Evolutionary conservation across 2,329 filamentous ascomycete species (phyloP).

Genomic region (Daldinia sp.): DNA sequence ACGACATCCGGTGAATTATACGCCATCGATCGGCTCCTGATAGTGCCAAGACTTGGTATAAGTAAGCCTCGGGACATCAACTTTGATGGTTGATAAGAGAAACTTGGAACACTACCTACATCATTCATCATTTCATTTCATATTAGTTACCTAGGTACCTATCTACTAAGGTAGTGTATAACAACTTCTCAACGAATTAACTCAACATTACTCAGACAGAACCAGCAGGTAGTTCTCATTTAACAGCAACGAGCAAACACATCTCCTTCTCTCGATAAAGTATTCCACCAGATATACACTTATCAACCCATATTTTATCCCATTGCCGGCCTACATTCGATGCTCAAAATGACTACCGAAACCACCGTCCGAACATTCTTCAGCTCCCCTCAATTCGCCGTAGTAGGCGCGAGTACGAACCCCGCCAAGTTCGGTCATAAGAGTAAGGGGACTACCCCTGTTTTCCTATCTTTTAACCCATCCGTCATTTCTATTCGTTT

Average conservation of each 20-base stretch:
- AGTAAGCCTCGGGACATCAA: slow-evolving; percentile 22
- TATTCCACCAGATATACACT: slow-evolving; percentile 22
- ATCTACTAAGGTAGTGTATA: no score
- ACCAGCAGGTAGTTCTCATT: slow-evolving; percentile 24
- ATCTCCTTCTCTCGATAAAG: slow-evolving; percentile 13
- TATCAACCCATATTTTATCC: slow-evolving; percentile 8
- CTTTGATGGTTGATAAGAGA: slow-evolving; percentile 7
- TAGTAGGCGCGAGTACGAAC: slow-evolving; percentile 90
- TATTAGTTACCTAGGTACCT: no score
- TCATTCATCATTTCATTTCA: slow-evolving; percentile 13
- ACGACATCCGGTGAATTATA: slow-evolving; percentile 17
- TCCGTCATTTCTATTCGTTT: slow-evolving; percentile 9
- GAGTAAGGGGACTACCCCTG: slow-evolving; percentile 62
- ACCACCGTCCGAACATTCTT: slow-evolving; percentile 83
- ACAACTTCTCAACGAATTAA: slow-evolving; percentile 33
- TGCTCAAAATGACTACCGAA: slow-evolving; percentile 71
- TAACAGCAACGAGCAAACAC: slow-evolving; percentile 24
- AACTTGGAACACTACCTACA: slow-evolving; percentile 16
- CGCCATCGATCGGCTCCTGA: slow-evolving; percentile 33
- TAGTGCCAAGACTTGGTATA: slow-evolving; percentile 25
- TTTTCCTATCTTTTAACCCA: not conserved
- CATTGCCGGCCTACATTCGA: slow-evolving; percentile 6
- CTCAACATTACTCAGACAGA: slow-evolving; percentile 37
- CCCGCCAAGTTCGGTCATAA: slow-evolving; percentile 89
- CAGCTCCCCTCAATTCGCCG: slow-evolving; percentile 81